These are phyloP conservation scores for Mikania micrantha DNA, from an alignment of 129 eudicot species.

Conservation along the genomic window DNA sequence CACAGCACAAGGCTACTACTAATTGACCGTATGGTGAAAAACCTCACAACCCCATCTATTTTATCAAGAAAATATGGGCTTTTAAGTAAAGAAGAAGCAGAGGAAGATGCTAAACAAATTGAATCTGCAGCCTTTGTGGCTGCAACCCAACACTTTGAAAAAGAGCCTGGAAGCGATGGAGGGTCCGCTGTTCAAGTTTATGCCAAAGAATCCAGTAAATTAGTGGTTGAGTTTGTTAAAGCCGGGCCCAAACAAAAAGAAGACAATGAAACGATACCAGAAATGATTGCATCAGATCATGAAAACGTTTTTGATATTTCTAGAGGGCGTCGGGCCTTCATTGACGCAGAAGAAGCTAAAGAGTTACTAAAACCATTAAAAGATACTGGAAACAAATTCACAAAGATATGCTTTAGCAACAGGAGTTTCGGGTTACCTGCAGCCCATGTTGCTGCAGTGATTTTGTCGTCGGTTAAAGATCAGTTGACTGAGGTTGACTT, in stretches of 20 bases:
- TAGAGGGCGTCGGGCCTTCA: slow-evolving; percentile 62
- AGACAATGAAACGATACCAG: slow-evolving; percentile 17
- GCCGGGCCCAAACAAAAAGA: slow-evolving; percentile 31
- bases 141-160: slow-evolving; percentile 56
- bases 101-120: slow-evolving; percentile 57
- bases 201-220: slow-evolving; percentile 79
- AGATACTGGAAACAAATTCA: slow-evolving; percentile 46
- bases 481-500: slow-evolving; percentile 66
- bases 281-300: slow-evolving; percentile 9
- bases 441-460: slow-evolving; percentile 58
- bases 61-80: slow-evolving; percentile 73
- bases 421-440: slow-evolving; percentile 81
- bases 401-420: slow-evolving; percentile 79
- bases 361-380: slow-evolving; percentile 56
- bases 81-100: slow-evolving; percentile 55
- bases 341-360: slow-evolving; percentile 69
- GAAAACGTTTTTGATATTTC: slow-evolving; percentile 80
- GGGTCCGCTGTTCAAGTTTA: slow-evolving; percentile 70
- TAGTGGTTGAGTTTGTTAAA: slow-evolving; percentile 61
- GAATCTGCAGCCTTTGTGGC: slow-evolving; percentile 50
- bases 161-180: slow-evolving; percentile 77
- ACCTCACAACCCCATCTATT: slow-evolving; percentile 58
- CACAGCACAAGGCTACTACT: slow-evolving; percentile 60
- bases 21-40: slow-evolving; percentile 60
- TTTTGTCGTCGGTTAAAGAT: slow-evolving; percentile 44